Evolutionary conservation across 148 eudicot species (phyloP), one percentile per base, ranked within the genome.

Genomic region (Diospyros lotus): DNA sequence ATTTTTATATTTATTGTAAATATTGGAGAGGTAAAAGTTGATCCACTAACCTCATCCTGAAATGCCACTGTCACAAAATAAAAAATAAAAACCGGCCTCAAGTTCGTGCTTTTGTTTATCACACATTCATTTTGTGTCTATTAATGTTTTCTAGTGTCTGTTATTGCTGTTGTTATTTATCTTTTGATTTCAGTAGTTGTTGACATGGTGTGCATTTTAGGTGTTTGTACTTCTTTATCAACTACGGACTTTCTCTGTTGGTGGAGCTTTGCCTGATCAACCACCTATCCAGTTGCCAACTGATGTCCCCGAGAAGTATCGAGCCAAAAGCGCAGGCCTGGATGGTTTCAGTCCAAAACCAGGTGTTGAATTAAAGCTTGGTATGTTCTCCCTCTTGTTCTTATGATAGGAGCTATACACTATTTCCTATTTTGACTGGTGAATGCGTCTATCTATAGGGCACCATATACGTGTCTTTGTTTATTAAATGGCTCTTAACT

Each of bases 161-260:
- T 28, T 28, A 28, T 28, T 28, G 28, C 28, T 28, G 28, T 28
- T 28, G 28, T 28, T 28, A 28, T 28, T 67, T 6, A 6, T 43
- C 53, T 63, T 43, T 28, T 17, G 42, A 4, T 63, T 45, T 52
- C 9, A 12, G 13, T 64, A 76, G 74, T 66, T 59, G 40, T 41
- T 50, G 39, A n/a, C 51, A 15, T 72, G 14, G 45, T 76, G 71
- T 44, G 43, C 11, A 69, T 64, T 76, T 51, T 82, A 95, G 99
- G 94, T 86, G 67, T 88, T 95, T 86, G 94, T 93, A 50, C 91
- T 95, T 66, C 89, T 89, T 71, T 88, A 84, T 87, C 99, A 95
- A 81, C 88, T 95, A 74, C 96, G 74, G 69, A 74, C 83, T 54
- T 92, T 93, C 84, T 90, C 90, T 43, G 81, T 77, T 64, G 99